Conservation (phyloP, 106 monocot species). For the Apostasia shenzhenica region DNA sequence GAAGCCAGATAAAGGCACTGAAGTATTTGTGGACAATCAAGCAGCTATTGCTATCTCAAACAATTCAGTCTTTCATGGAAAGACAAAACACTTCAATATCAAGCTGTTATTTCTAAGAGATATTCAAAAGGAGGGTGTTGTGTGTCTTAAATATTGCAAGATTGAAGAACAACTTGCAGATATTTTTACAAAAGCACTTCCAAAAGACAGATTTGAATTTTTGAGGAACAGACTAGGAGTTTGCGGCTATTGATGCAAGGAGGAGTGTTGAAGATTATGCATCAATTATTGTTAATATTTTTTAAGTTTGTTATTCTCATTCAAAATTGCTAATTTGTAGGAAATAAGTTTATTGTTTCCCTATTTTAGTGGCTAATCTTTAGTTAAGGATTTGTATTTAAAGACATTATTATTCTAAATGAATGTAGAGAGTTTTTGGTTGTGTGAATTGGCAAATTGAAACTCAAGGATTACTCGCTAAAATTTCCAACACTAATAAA, state of each 20-base stretch:
- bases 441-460: too few species aligned
- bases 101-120: neutral
- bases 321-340: too few species aligned
- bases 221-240: neutral
- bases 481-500: too few species aligned
- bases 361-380: too few species aligned
- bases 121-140: neutral
- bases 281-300: too few species aligned
- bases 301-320: too few species aligned
- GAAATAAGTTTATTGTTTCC: too few species aligned
- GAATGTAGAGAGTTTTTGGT: too few species aligned
- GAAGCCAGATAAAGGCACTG: neutral
- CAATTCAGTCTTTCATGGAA: conserved; percentile 6
- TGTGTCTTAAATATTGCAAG: neutral
- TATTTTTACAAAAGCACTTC: neutral
- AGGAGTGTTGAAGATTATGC: too few species aligned
- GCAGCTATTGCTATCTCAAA: neutral
- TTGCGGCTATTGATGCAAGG: neutral
- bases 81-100: conserved; percentile 3
- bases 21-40: neutral
- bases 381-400: too few species aligned
- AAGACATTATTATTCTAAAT: too few species aligned
- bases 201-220: neutral
- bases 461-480: too few species aligned
- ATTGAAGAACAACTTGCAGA: neutral